Evolutionary conservation across 2,329 filamentous ascomycete species (phyloP), one percentile per base, ranked within the genome.

Genomic region (Pseudogymnoascus sp.): DNA sequence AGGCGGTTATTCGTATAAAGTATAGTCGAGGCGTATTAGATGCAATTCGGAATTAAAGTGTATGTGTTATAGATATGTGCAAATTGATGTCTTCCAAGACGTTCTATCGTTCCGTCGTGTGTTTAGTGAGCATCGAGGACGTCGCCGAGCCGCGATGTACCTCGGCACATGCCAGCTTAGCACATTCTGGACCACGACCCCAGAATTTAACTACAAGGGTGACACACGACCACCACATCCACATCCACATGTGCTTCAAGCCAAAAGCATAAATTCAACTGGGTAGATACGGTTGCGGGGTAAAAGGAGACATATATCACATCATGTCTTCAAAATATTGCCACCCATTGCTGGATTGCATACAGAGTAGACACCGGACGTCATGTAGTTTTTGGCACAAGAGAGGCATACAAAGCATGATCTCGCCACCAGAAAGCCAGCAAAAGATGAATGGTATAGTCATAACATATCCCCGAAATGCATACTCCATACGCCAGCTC

Each of bases 61-160:
- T 55, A 55, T 35, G 48, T 55, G 48, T 33, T 13, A 33, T 55
- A 35, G 48, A 55, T 55, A 55, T 55, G 48, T 33, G 48, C 15
- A 55, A 35, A 55, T 55, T 33, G 48, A 21, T 2, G 48, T 33
- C 4, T 55, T 55, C 48, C 48, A 55, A 55, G 29, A 55, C 10
- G 29, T 55, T 55, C 48, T 55, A 35, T 55, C n/a, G 48, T 33
- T 55, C 9, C 33, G 48, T 35, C 29, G 29, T 55, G n/a, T 55
- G 48, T 55, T 55, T 55, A 55, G 48, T 55, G 48, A 55, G 48
- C 48, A 55, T 33, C 48, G 29, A 55, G 29, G 48, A 55, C 48
- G 48, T 55, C 48, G 48, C 29, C 48, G 48, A 55, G 48, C 48
- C 48, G 48, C 48, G 48, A 55, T 21, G 29, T 33, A 55, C 48